Base-by-base conservation (phyloP, 1,284 basidiomycete species). In the Ustilago bromivora region DNA sequence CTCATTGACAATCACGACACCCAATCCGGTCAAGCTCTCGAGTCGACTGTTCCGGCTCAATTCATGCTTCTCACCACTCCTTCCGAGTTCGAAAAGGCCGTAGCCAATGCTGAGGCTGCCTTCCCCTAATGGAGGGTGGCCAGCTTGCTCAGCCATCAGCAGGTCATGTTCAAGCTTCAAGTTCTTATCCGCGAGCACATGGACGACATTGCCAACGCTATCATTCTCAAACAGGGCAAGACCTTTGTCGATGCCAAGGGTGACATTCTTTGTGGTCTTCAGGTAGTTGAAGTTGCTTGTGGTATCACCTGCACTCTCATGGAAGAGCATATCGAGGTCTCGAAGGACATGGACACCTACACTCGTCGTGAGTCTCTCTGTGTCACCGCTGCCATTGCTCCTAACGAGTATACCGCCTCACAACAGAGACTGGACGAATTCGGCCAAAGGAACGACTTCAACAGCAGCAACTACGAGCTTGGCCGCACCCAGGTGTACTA, bases 341-440 rank as follows among this genome's bases (percentile, higher is more conserved):
- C 93, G 87, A 95, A 92, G 87, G 95, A 98, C 85, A 99, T 98
- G 96, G 96, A 98, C 86, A 98, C 96, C 10, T 92, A 93, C 71
- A 92, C 92, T 28, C 90, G 94, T 53, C 90, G 91, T 71, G 87
- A 93, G 40, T 93, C 94, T 5, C 88, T 95, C 23, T 81, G 82
- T 41, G 81, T 84, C 43, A 79, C 76, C 19, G 81, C 82, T 17
- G 68, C 81, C 51, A 82, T 84, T 49, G 70, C 65, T 28, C 81
- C 82, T 13, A 19, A 19, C 19, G 19, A 19, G 19, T 19, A 19
- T 19, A 19, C 19, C 19, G 19, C 19, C 19, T 19, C 19, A 19
- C 19, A 19, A 19, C 19, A 19, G 19, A 19, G 19, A 19, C 19
- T 19, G 19, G 19, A 19, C 19, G 19, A 19, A 19, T 19, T 19